Percentiles rank a stretch among this genome's conserved stretches.
Conservation (phyloP, 805 yeast species). For the Kodamaea nitidulidarum region DNA sequence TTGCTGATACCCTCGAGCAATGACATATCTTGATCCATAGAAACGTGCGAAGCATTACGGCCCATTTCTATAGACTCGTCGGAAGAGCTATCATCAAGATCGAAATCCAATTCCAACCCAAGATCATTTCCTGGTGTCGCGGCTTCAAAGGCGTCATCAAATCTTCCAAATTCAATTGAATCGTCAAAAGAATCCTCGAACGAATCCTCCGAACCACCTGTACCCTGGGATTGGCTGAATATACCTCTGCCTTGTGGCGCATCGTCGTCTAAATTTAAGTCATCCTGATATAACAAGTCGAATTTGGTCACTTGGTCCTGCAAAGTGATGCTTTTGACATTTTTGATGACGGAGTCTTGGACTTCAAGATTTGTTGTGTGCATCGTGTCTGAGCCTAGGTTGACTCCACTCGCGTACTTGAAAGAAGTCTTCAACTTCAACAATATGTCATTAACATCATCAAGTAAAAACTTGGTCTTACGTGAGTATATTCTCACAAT, state of each 20-base stretch:
- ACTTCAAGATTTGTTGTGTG: slow-evolving; percentile 47
- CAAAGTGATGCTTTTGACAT: slow-evolving; percentile 56
- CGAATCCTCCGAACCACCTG: slow-evolving; percentile 12
- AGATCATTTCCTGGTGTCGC: slow-evolving; percentile 19
- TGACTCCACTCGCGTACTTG: slow-evolving; percentile 35
- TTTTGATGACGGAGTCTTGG: slow-evolving; percentile 56
- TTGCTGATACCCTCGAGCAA: slow-evolving; percentile 14
- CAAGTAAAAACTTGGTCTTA: slow-evolving; percentile 76
- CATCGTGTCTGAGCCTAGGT: slow-evolving; percentile 26
- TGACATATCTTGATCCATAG: slow-evolving; percentile 24
- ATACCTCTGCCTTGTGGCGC: slow-evolving; percentile 10
- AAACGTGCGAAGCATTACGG: slow-evolving; percentile 32
- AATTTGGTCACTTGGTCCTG: slow-evolving; percentile 76
- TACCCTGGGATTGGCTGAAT: slow-evolving; percentile 20
- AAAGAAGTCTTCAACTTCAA: slow-evolving; percentile 68
- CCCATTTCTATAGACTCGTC: slow-evolving; percentile 54
- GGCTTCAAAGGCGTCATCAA: slow-evolving; percentile 27
- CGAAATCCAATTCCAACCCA: slow-evolving; percentile 41
- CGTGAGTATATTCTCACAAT: slow-evolving; percentile 83
- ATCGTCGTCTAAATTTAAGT: slow-evolving; percentile 34
- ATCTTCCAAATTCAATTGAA: slow-evolving; percentile 68
- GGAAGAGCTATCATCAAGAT: slow-evolving; percentile 32
- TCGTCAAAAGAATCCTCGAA: slow-evolving; percentile 45
- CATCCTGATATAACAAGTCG: slow-evolving; percentile 67
- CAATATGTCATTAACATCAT: slow-evolving; percentile 77